These are phyloP conservation scores for Articulospora tetracladia DNA, from an alignment of 495 filamentous ascomycete genomes.

Conservation along the genomic window DNA sequence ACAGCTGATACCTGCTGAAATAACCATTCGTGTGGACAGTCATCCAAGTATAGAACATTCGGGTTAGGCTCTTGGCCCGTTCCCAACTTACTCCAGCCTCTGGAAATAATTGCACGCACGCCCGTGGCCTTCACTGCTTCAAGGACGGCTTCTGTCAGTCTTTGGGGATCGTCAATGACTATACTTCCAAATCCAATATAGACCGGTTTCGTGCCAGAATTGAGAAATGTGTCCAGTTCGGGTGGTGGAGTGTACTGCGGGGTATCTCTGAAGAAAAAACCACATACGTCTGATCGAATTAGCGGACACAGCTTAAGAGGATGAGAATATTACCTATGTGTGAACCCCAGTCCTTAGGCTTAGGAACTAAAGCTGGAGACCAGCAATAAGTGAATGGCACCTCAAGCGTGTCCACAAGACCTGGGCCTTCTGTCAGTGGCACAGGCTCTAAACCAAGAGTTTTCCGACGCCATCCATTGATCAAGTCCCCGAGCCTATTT, in stretches of 20 bases:
- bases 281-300: slow-evolving; percentile 43
- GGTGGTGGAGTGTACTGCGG: slow-evolving; percentile 46
- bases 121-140: slow-evolving; percentile 46
- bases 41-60: slow-evolving; percentile 53
- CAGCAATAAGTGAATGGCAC: slow-evolving; percentile 64
- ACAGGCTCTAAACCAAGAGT: slow-evolving; percentile 50
- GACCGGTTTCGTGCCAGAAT: slow-evolving; percentile 50
- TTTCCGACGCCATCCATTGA: not conserved
- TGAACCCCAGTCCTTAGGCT: slow-evolving; percentile 55
- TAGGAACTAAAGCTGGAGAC: slow-evolving; percentile 60
- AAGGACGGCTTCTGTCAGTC: slow-evolving; percentile 47
- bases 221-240: slow-evolving; percentile 50
- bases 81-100: slow-evolving; percentile 61
- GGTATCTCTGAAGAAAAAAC: slow-evolving; percentile 56
- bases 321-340: slow-evolving; percentile 46
- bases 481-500: slow-evolving; percentile 1
- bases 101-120: slow-evolving; percentile 55
- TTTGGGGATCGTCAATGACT: slow-evolving; percentile 55
- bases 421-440: slow-evolving; percentile 9
- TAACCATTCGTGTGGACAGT: slow-evolving; percentile 63
- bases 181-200: slow-evolving; percentile 70
- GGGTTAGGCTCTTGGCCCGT: slow-evolving; percentile 32
- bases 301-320: not conserved
- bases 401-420: slow-evolving; percentile 30
- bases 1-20: slow-evolving; percentile 59